Conservation (phyloP, 2,329 filamentous ascomycete species). For the Colletotrichum zoysiae region DNA sequence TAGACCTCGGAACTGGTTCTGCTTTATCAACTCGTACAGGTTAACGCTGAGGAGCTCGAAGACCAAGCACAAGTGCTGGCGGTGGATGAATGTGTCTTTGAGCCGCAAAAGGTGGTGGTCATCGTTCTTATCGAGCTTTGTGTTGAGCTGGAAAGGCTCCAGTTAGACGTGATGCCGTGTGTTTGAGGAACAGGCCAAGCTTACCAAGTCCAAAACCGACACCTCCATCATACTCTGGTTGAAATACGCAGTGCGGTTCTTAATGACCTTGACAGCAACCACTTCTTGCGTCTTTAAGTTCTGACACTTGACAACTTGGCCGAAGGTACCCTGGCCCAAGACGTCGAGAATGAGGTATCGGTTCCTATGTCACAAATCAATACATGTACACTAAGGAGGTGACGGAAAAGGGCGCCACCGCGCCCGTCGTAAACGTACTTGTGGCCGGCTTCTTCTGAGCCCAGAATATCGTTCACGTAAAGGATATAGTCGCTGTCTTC, state of each 20-base stretch:
- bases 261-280: constrained; percentile 98
- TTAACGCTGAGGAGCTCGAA: constrained; percentile 98
- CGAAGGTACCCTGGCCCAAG: constrained; percentile 96
- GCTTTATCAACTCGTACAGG: constrained; percentile 98
- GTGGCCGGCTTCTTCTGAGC: constrained; percentile 97
- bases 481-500: constrained; percentile 99
- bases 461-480: constrained; percentile 98
- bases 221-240: constrained; percentile 99
- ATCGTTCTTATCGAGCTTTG: constrained; percentile 98
- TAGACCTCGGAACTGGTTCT: constrained; percentile 97
- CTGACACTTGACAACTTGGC: constrained; percentile 98
- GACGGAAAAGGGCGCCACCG: background rate
- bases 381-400: constrained; percentile 24
- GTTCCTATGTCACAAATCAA: constrained; percentile 68
- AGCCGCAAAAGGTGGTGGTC: constrained; percentile 95
- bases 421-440: constrained; percentile 71
- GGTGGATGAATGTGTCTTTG: constrained; percentile 98
- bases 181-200: constrained; percentile 45
- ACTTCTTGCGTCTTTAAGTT: constrained; percentile 99
- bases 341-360: constrained; percentile 98
- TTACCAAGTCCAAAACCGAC: constrained; percentile 92
- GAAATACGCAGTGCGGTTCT: constrained; percentile 98
- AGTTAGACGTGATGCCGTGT: constrained; percentile 18
- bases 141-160: constrained; percentile 79
- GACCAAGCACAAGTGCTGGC: constrained; percentile 95